These are phyloP conservation scores for Cordyceps javanica DNA, from an alignment of 2,329 filamentous ascomycete genomes.

Conservation along the genomic window DNA sequence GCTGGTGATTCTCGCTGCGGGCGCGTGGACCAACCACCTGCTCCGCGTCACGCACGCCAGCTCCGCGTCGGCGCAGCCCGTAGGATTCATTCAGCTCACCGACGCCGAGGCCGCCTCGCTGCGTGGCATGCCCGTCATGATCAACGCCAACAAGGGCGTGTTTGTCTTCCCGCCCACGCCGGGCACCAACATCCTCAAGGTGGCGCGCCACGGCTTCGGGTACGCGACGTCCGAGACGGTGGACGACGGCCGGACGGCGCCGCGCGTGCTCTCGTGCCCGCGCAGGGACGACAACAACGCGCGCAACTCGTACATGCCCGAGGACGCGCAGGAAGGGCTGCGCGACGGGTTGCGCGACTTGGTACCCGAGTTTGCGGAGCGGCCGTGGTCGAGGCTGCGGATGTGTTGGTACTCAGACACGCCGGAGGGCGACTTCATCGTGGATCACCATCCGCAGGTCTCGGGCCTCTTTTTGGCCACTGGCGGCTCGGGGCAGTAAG, in stretches of 20 bases:
- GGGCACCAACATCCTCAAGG: conserved; percentile 46
- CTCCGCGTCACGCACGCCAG: conserved; percentile 57
- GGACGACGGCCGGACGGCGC: conserved; percentile 16
- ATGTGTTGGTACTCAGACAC: conserved; percentile 64
- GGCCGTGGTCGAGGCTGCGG: conserved; percentile 44
- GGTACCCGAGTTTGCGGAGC: conserved; percentile 46
- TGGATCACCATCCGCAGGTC: conserved; percentile 47
- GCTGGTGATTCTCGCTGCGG: conserved; percentile 59
- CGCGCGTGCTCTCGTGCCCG: conserved; percentile 25
- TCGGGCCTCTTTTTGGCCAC: conserved; percentile 42
- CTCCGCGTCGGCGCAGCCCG: conserved; percentile 57
- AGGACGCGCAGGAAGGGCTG: conserved; percentile 47
- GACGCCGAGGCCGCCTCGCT: conserved; percentile 49
- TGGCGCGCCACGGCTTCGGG: conserved; percentile 55
- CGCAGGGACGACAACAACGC: conserved; percentile 31
- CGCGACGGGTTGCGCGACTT: conserved; percentile 45
- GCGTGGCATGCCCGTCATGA: conserved; percentile 49
- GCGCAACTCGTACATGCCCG: conserved; percentile 36
- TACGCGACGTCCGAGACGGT: conserved; percentile 32
- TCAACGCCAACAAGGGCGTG: conserved; percentile 48
- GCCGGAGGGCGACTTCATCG: conserved; percentile 56
- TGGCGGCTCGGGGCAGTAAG: conserved; percentile 39
- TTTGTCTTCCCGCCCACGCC: conserved; percentile 49
- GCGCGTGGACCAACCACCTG: conserved; percentile 54
- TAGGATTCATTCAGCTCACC: conserved; percentile 59